Conservation (phyloP, 345 rosid species). For the Excoecaria cochinchinensis region DNA sequence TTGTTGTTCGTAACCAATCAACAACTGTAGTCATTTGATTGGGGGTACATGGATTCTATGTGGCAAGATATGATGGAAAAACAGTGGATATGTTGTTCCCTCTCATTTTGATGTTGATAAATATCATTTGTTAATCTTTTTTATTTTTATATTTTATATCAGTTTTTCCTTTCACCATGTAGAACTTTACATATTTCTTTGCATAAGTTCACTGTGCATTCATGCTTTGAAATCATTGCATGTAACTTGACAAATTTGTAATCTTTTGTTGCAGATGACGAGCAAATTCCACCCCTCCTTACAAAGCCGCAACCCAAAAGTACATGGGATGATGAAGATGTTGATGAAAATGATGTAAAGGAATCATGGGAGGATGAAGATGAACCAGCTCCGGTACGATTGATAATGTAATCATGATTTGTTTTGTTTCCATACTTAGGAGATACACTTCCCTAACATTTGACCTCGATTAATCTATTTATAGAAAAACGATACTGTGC, state of each 20-base stretch:
- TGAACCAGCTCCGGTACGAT: constrained; percentile 68
- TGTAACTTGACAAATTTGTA: neutral
- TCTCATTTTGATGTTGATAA: neutral
- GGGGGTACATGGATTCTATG: neutral
- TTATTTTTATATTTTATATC: neutral
- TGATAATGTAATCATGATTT: constrained; percentile 12
- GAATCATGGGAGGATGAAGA: constrained; percentile 99
- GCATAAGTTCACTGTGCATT: neutral
- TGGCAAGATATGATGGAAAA: neutral
- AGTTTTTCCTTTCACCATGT: neutral
- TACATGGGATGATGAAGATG: constrained; percentile 93
- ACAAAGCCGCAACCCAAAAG: constrained; percentile 52
- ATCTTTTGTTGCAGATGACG: constrained; percentile 18
- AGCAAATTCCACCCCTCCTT: constrained; percentile 52
- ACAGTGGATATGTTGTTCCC: neutral
- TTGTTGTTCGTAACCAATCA: neutral
- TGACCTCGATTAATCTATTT: neutral
- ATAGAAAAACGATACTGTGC: neutral
- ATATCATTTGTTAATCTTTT: neutral
- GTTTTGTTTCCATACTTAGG: neutral
- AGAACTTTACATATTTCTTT: neutral
- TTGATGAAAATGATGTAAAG: constrained; percentile 79
- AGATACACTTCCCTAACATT: neutral
- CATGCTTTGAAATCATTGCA: neutral
- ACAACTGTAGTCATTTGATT: neutral